Percentiles rank a stretch among this genome's conserved stretches.
Evolutionary conservation across 108 stramenopile species (phyloP).

Genomic region (Cyclotella atomus): DNA sequence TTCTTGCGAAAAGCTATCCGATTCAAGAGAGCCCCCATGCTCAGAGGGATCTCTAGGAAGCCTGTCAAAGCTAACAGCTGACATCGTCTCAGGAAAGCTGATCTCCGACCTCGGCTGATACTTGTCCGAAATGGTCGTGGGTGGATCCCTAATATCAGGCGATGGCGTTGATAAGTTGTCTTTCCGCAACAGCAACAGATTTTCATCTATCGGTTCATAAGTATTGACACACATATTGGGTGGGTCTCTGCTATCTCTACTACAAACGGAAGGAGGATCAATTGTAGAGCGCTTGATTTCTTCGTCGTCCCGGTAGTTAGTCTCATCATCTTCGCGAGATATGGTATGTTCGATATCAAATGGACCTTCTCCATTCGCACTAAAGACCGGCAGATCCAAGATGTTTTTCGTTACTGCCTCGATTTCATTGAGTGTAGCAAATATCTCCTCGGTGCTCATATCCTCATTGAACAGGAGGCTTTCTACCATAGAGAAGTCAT

Average conservation of each 20-base stretch:
- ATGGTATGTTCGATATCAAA: not conserved
- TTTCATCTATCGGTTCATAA: not conserved
- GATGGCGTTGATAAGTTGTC: too few relatives aligned
- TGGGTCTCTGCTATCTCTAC: not conserved
- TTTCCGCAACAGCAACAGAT: not conserved
- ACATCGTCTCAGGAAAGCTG: too few relatives aligned
- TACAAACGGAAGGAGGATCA: slow-evolving; percentile 10
- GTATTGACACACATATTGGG: not conserved
- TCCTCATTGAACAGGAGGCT: not conserved
- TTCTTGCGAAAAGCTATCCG: slow-evolving; percentile 3
- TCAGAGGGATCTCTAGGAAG: slow-evolving; percentile 8
- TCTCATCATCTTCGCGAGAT: not conserved
- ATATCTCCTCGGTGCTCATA: not conserved
- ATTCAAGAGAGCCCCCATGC: not conserved
- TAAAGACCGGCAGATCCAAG: not conserved
- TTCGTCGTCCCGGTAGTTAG: not conserved
- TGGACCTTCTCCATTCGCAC: too few relatives aligned
- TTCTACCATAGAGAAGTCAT: not conserved
- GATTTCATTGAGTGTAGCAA: not conserved
- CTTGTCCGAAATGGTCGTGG: not conserved
- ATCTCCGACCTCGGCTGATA: not conserved
- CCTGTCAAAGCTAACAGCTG: too few relatives aligned
- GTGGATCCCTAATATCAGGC: slow-evolving; percentile 4
- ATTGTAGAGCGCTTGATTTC: not conserved
- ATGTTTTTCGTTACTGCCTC: not conserved